Evolutionary conservation across 495 filamentous ascomycete genomes (phyloP).

Genomic region (Tuber umbilicatum): DNA sequence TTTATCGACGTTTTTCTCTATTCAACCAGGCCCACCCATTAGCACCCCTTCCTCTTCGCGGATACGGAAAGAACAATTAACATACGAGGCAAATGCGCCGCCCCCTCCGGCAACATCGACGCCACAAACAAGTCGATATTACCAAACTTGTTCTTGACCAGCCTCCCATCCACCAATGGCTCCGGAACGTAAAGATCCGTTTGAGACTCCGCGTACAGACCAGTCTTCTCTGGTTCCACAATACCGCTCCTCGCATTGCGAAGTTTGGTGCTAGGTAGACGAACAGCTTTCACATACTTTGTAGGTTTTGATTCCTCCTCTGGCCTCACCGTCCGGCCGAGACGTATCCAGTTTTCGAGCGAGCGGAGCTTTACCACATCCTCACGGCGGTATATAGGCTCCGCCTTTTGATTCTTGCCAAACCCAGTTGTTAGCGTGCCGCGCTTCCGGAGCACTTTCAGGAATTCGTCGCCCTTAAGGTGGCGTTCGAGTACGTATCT

Average conservation of each 20-base stretch:
- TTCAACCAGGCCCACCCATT: constrained; percentile 21
- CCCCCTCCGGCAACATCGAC: constrained; percentile 83
- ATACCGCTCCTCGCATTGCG: constrained; percentile 45
- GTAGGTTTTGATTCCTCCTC: constrained; percentile 25
- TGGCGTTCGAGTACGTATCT: constrained; percentile 70
- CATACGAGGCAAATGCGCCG: constrained; percentile 55
- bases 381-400: constrained; percentile 66
- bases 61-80: not conserved
- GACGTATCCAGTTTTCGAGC: constrained; percentile 77
- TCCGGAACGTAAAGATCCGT: constrained; percentile 69
- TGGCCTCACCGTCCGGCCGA: constrained; percentile 52
- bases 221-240: constrained; percentile 46
- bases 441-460: constrained; percentile 61
- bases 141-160: constrained; percentile 80
- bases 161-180: constrained; percentile 62
- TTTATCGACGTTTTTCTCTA: constrained; percentile 57
- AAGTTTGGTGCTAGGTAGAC: constrained; percentile 25
- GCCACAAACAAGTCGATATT: constrained; percentile 90
- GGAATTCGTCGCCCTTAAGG: constrained; percentile 72
- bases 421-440: constrained; percentile 71
- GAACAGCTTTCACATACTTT: constrained; percentile 30
- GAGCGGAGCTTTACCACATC: constrained; percentile 72
- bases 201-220: constrained; percentile 68
- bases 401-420: constrained; percentile 52
- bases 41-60: not conserved